Conservation (phyloP, 2,329 filamentous ascomycete species). For the Aspergillus fructus region DNA sequence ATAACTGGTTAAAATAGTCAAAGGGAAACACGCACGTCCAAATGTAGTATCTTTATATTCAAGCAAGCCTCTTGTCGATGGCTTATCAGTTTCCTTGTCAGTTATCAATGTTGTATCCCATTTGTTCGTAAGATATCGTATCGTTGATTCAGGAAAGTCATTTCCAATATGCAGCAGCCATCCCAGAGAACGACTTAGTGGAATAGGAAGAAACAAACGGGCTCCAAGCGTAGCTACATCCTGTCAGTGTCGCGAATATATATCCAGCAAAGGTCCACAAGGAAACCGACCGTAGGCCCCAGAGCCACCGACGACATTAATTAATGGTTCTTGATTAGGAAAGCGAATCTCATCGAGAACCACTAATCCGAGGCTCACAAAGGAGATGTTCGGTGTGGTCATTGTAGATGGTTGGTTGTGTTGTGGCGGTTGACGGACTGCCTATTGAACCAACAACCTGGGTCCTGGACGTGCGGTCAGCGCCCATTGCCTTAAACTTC, state of each 20-base stretch:
- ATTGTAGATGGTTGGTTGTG: not conserved
- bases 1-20: too few species aligned
- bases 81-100: slow-evolving; percentile 3
- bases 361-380: slow-evolving; percentile 34
- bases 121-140: slow-evolving; percentile 10
- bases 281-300: slow-evolving; percentile 28
- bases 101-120: slow-evolving; percentile 19
- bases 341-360: slow-evolving; percentile 38
- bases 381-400: slow-evolving; percentile 14
- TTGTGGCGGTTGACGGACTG: too few species aligned
- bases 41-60: slow-evolving; percentile 31
- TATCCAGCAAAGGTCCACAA: not conserved
- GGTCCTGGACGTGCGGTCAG: too few species aligned
- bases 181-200: slow-evolving; percentile 18
- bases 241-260: not conserved
- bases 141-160: slow-evolving; percentile 23
- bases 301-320: slow-evolving; percentile 33
- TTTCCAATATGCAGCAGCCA: slow-evolving; percentile 25
- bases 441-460: too few species aligned
- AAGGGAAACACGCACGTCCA: slow-evolving; percentile 21
- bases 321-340: slow-evolving; percentile 22
- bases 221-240: slow-evolving; percentile 25
- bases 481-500: too few species aligned
- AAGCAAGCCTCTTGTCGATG: slow-evolving; percentile 26
- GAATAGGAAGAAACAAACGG: slow-evolving; percentile 22